phyloP scores from a whole-genome alignment of 495 filamentous ascomycete species.

The Chlorociboria aeruginascens region DNA sequence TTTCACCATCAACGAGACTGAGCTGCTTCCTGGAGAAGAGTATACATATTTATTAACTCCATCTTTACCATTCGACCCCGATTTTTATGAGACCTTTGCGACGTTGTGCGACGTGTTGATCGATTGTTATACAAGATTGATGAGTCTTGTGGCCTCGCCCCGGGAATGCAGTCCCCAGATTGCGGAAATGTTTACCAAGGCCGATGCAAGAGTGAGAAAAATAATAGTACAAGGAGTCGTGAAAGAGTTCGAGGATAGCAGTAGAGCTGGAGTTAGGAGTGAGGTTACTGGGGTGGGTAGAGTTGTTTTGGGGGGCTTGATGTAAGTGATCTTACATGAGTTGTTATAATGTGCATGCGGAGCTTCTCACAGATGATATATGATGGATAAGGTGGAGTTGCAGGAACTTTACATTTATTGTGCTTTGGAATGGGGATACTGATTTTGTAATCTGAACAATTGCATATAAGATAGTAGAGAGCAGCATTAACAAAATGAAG shows the following conservation, averaged over 20 bases:
- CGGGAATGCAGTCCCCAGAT: constrained; percentile 48
- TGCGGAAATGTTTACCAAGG: constrained; percentile 77
- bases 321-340: constrained; percentile 33
- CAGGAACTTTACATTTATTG: neutral
- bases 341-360: neutral
- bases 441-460: no score
- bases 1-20: constrained; percentile 25
- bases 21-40: constrained; percentile 56
- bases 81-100: constrained; percentile 96
- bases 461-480: no score
- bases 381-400: neutral
- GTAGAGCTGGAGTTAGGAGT: constrained; percentile 55
- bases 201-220: constrained; percentile 73
- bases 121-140: constrained; percentile 74
- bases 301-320: constrained; percentile 79
- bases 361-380: neutral
- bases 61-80: constrained; percentile 89
- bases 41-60: constrained; percentile 85
- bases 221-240: constrained; percentile 74
- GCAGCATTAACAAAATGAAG: no score
- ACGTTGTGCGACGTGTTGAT: constrained; percentile 93
- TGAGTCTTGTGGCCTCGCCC: constrained; percentile 56
- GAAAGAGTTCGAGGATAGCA: constrained; percentile 86
- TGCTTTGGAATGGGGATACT: neutral
- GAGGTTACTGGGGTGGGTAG: constrained; percentile 77